Evolutionary conservation across 2,329 filamentous ascomycete species (phyloP).

Genomic region (Calonectria pauciramosa): DNA sequence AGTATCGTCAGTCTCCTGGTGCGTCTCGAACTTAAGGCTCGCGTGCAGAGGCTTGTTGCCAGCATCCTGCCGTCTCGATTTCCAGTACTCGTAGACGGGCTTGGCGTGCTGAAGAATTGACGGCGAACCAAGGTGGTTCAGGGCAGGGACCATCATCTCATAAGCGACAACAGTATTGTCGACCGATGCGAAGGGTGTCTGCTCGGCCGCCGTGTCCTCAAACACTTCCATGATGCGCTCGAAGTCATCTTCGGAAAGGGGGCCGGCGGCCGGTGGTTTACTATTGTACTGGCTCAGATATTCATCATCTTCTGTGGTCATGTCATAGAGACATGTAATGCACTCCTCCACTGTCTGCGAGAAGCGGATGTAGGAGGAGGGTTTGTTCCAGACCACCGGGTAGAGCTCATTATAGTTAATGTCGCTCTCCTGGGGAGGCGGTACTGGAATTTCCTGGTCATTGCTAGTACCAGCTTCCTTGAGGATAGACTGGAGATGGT

Average conservation of each 20-base stretch:
- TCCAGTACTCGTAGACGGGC: constrained; percentile 93
- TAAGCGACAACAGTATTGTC: constrained; percentile 88
- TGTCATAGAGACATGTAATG: constrained; percentile 91
- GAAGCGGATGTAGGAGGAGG: constrained; percentile 95
- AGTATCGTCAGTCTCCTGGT: constrained; percentile 93
- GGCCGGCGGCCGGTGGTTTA: constrained; percentile 73
- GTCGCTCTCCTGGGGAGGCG: constrained; percentile 73
- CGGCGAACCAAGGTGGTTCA: constrained; percentile 64
- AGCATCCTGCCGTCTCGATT: constrained; percentile 73
- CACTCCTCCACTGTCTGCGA: constrained; percentile 98
- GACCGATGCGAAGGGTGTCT: constrained; percentile 90
- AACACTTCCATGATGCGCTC: constrained; percentile 96
- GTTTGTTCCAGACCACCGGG: constrained; percentile 82
- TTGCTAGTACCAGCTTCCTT: constrained; percentile 68
- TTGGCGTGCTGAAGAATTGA: constrained; percentile 74
- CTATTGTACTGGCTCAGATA: constrained; percentile 89
- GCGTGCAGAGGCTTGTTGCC: constrained; percentile 83
- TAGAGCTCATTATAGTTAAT: constrained; percentile 93
- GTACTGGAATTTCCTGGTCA: constrained; percentile 75
- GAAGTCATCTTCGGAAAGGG: constrained; percentile 90
- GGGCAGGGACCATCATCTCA: constrained; percentile 80
- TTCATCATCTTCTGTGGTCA: constrained; percentile 90
- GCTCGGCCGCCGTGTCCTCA: constrained; percentile 85
- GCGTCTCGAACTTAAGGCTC: constrained; percentile 91
- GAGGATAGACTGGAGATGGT: constrained; percentile 89